These are phyloP conservation scores for Aspergillus ochraceus DNA, from an alignment of 2,329 filamentous ascomycete genomes.

Conservation along the genomic window DNA sequence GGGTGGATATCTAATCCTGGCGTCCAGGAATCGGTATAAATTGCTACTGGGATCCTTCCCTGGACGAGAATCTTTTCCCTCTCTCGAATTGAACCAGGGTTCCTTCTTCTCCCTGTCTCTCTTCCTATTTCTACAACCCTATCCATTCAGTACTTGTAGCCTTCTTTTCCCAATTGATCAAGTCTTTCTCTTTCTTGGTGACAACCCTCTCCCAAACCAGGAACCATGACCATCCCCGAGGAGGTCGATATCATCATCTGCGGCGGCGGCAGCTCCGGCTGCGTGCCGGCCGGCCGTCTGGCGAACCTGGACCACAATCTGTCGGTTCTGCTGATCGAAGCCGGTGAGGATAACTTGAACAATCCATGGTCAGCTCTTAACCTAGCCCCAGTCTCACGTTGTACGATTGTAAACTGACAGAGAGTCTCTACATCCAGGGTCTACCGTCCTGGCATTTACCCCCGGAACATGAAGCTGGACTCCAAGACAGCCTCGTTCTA, in stretches of 20 bases:
- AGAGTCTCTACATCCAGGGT: constrained; percentile 51
- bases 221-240: constrained; percentile 65
- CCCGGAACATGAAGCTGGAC: constrained; percentile 76
- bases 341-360: constrained; percentile 71
- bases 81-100: not conserved
- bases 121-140: not conserved
- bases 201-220: not conserved
- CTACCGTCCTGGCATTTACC: constrained; percentile 73
- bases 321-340: constrained; percentile 70
- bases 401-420: not conserved
- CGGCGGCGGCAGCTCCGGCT: constrained; percentile 65
- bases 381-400: not conserved
- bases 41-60: not conserved
- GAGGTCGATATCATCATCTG: constrained; percentile 81
- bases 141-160: not conserved
- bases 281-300: constrained; percentile 49
- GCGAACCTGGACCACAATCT: constrained; percentile 75
- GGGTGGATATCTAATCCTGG: not conserved
- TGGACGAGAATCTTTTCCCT: not conserved
- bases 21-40: not conserved
- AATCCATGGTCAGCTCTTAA: constrained; percentile 60
- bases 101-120: not conserved
- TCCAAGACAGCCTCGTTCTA: constrained; percentile 82
- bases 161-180: not conserved
- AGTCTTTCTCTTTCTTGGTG: not conserved